Percentiles rank a stretch among this genome's conserved stretches.
Conservation (phyloP, 495 filamentous ascomycete genomes). For the Aspergillus sclerotioniger region DNA sequence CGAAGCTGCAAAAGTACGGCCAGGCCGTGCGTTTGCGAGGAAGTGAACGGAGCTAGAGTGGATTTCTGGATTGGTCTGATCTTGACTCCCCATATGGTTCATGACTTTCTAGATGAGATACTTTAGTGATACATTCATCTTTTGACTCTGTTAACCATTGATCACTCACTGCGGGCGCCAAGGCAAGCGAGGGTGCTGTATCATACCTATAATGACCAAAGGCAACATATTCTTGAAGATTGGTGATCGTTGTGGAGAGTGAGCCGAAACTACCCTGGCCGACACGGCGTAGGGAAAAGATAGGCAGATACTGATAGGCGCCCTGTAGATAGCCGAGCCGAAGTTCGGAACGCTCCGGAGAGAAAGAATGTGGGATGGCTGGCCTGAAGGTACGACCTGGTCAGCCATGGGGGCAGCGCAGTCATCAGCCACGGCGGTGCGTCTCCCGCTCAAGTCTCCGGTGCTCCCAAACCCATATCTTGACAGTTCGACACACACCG, state of each 20-base stretch:
- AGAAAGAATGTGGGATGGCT: too few species aligned
- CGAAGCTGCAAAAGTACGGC: constrained; percentile 98
- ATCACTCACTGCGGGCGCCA: constrained; percentile 16
- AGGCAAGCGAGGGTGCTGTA: constrained; percentile 26
- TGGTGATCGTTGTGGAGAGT: background rate
- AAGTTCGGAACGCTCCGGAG: too few species aligned
- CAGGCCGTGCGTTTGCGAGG: constrained; percentile 92
- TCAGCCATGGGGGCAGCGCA: too few species aligned
- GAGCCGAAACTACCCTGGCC: too few species aligned
- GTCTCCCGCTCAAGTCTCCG: too few species aligned
- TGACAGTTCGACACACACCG: too few species aligned
- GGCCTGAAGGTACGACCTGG: too few species aligned
- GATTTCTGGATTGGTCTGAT: constrained; percentile 2
- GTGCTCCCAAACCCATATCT: too few species aligned
- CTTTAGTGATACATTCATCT: constrained; percentile 12
- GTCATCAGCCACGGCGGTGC: too few species aligned
- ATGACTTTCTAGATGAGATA: constrained; percentile 9
- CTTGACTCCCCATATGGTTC: constrained; percentile 1
- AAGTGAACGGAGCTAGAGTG: constrained; percentile 71
- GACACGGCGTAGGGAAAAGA: too few species aligned
- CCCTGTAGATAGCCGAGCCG: too few species aligned
- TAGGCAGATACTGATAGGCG: too few species aligned
- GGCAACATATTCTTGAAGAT: constrained; percentile 19
- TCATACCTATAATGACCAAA: constrained; percentile 25
- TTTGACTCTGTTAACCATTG: constrained; percentile 9